Evolutionary conservation across 164 flowering plant genomes (phyloP).

Genomic region (Vitis riparia): DNA sequence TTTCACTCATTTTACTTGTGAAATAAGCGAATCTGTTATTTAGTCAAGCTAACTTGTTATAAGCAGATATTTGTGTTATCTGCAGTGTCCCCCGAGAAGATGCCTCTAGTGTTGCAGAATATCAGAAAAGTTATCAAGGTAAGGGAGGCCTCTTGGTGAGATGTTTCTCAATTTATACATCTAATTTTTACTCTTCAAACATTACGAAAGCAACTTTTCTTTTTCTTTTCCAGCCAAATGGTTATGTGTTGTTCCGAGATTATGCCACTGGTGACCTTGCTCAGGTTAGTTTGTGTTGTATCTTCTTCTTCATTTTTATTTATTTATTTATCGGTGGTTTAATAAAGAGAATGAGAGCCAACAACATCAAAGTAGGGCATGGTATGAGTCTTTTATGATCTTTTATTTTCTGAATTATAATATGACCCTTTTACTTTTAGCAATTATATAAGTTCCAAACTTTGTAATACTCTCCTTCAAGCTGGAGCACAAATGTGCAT

Average conservation of each 20-base stretch:
- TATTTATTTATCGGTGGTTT: not conserved
- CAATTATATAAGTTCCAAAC: too few species aligned
- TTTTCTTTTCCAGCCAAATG: slow-evolving; percentile 72
- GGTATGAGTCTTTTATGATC: too few species aligned
- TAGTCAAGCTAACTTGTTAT: slow-evolving; percentile 47
- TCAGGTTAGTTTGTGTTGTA: slow-evolving; percentile 59
- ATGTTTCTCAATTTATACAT: not conserved
- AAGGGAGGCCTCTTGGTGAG: slow-evolving; percentile 4
- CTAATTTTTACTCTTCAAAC: slow-evolving; percentile 6
- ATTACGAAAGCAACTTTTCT: not conserved
- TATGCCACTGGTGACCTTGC: slow-evolving; percentile 98
- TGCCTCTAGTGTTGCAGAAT: slow-evolving; percentile 77
- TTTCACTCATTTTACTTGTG: slow-evolving; percentile 10
- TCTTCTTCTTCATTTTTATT: not conserved
- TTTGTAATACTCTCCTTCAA: too few species aligned
- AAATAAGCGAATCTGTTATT: not conserved
- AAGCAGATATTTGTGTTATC: slow-evolving; percentile 91
- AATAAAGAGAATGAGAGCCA: too few species aligned
- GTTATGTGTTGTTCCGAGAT: slow-evolving; percentile 84
- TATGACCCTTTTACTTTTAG: too few species aligned
- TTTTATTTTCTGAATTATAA: too few species aligned
- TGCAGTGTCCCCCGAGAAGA: slow-evolving; percentile 98
- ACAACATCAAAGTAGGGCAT: too few species aligned
- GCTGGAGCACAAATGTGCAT: too few species aligned
- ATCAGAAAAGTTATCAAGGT: slow-evolving; percentile 82